phyloP scores from a whole-genome alignment of 148 eudicot species.

The Spergularia marina region DNA sequence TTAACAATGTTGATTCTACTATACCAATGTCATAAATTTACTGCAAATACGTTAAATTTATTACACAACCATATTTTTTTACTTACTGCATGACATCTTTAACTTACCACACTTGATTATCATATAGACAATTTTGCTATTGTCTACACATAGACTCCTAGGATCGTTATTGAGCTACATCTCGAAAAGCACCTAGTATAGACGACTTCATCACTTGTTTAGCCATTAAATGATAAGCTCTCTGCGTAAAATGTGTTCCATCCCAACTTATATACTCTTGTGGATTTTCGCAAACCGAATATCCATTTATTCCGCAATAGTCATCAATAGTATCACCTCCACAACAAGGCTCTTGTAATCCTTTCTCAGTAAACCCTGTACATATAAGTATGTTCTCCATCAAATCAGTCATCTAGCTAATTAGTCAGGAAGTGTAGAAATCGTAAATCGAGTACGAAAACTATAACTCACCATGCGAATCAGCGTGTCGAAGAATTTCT shows the following conservation, averaged over 20 bases:
- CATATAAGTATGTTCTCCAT: neutral
- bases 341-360: too few species aligned
- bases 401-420: too few species aligned
- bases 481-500: conserved; percentile 20
- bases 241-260: conserved; percentile 24
- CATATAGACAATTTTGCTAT: too few species aligned
- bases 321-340: neutral
- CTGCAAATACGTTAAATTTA: too few species aligned
- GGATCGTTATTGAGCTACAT: too few species aligned
- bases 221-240: conserved; percentile 16
- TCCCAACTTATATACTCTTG: conserved; percentile 22
- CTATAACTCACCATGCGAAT: conserved; percentile 26
- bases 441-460: neutral
- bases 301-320: conserved; percentile 8
- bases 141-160: too few species aligned
- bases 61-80: too few species aligned
- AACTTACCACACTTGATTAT: too few species aligned
- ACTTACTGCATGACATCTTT: too few species aligned
- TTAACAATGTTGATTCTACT: too few species aligned
- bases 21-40: too few species aligned
- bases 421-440: too few species aligned
- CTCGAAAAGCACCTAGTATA: neutral
- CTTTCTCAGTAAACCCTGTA: conserved; percentile 26
- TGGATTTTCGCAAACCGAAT: conserved; percentile 17
- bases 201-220: conserved; percentile 1